Evolutionary conservation across 805 yeast genomes (phyloP), one percentile per base, ranked within the genome.

Genomic region (Lipomyces spencermartinsiae): DNA sequence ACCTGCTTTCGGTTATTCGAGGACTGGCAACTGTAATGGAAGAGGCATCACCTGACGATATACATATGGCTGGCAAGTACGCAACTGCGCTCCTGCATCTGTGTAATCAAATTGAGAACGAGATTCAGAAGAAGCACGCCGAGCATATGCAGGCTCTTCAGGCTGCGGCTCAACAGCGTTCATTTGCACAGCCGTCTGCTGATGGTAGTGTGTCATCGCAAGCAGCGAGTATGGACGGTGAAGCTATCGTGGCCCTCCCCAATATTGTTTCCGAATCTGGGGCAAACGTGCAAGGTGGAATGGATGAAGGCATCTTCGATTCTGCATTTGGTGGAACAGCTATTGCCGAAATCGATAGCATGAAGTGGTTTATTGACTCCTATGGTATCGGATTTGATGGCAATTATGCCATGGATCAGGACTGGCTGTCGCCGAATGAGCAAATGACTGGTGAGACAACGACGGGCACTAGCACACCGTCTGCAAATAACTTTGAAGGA

Each of bases 21-120:
- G 83, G 84, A 63, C 89, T 93, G 0, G 94, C 97, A 0, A 83
- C 87, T 16, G 88, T 89, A 0, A 78, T 93, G 51, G 79, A 92
- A 65, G 96, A 91, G 73, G 90, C 97, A 33, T 86, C 97, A 0
- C 97, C 97, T 0, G 97, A 93, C 78, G 96, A 92, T 71, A 80
- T 93, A 53, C 97, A 93, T 79, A 80, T 93, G 39, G 89, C 96
- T 76, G 59, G n/a, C 22, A 68, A 59, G 19, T 72, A 70, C 56
- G 72, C 74, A 16, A 64, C 59, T 19, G 59, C 72, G 5, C 59
- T 72, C 19, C 43, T 46, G 25, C 65, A 53, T 55, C 31, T 69
- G 46, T 63, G 62, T 29, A 64, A 63, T 37, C 71, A 67, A 46
- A 61, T 69, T 33, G 72, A 69, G 54, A 34, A 37, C 19, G 69